These are phyloP conservation scores for Glonium stellatum DNA, from an alignment of 495 filamentous ascomycete species.

Conservation along the genomic window DNA sequence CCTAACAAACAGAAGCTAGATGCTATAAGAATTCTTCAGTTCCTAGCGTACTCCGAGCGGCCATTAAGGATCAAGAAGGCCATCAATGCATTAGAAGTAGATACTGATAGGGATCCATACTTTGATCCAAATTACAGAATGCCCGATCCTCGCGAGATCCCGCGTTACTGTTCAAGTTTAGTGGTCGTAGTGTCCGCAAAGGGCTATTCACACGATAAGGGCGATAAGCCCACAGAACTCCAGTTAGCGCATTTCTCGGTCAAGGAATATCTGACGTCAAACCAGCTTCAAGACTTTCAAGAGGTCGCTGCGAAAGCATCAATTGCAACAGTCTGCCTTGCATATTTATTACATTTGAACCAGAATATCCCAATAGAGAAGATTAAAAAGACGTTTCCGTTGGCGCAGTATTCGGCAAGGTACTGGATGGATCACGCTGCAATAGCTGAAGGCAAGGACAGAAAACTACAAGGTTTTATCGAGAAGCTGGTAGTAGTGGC, in stretches of 20 bases:
- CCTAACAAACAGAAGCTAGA: conserved; percentile 12
- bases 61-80: conserved; percentile 28
- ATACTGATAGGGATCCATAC: conserved; percentile 5
- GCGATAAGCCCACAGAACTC: neutral
- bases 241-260: conserved; percentile 39
- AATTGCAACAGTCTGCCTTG: conserved; percentile 24
- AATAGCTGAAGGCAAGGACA: conserved; percentile 3
- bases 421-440: conserved; percentile 30
- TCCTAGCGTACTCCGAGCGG: conserved; percentile 28
- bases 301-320: conserved; percentile 24
- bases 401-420: neutral
- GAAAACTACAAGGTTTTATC: conserved; percentile 7
- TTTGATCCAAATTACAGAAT: conserved; percentile 27
- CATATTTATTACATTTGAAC: conserved; percentile 17
- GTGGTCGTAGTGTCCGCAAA: conserved; percentile 7
- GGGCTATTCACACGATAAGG: neutral
- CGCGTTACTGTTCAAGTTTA: conserved; percentile 28
- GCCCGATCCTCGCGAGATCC: conserved; percentile 25
- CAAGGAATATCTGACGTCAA: conserved; percentile 36
- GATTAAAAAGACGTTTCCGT: conserved; percentile 18
- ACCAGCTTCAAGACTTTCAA: conserved; percentile 12
- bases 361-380: conserved; percentile 12
- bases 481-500: too few relatives aligned
- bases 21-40: conserved; percentile 32
- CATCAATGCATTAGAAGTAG: conserved; percentile 32